A percentile compares a stretch with the other conserved stretches of the same genome.
phyloP scores from a whole-genome alignment of 805 yeast species.

The Saccharomyces mikatae region DNA sequence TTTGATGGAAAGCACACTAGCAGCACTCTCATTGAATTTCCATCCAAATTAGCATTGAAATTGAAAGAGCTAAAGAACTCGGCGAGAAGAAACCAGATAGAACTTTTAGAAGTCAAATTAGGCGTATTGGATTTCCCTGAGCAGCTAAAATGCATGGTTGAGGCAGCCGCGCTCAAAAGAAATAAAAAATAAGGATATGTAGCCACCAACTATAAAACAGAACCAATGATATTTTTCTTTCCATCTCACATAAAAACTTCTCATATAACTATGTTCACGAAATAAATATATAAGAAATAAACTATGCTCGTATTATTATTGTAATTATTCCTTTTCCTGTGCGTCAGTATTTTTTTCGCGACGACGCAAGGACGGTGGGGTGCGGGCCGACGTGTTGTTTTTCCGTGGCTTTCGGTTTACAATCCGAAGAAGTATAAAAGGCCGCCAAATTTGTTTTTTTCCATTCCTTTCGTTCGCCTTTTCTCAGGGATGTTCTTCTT shows the following conservation, averaged over 20 bases:
- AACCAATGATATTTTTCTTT: neutral
- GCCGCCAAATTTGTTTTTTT: neutral
- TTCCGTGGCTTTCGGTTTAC: neutral
- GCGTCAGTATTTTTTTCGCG: neutral
- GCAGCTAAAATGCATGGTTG: constrained; percentile 43
- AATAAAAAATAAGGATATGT: neutral
- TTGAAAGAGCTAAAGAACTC: constrained; percentile 32
- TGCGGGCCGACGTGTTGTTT: neutral
- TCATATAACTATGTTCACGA: neutral
- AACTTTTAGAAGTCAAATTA: constrained; percentile 52
- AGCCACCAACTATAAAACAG: neutral
- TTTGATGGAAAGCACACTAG: constrained; percentile 27
- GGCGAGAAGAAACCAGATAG: constrained; percentile 32
- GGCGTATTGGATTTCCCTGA: constrained; percentile 58
- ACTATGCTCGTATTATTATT: neutral
- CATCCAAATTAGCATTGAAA: constrained; percentile 34
- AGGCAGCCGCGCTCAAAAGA: constrained; percentile 7
- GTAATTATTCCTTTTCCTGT: neutral
- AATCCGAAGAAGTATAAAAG: neutral
- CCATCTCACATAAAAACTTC: neutral
- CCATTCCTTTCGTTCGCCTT: neutral
- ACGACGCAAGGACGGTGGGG: neutral
- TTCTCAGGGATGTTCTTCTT: neutral
- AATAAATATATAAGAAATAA: neutral
- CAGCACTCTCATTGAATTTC: constrained; percentile 31